Conservation (phyloP, 1,284 basidiomycete genomes). For the Sporisorium iseilematis-ciliati region DNA sequence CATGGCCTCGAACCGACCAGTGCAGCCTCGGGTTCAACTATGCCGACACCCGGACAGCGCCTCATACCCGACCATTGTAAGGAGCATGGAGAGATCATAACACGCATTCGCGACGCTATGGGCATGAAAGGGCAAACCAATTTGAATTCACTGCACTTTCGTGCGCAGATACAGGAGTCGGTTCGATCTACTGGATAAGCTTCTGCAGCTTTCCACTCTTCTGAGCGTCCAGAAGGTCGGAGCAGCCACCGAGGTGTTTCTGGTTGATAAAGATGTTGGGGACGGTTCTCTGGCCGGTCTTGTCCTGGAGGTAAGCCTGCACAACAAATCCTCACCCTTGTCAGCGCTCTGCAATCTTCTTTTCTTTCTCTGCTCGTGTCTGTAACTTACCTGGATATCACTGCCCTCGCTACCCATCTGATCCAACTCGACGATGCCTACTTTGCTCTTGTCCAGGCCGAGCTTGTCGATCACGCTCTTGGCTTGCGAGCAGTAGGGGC, state of each 20-base stretch:
- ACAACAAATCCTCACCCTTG: not conserved
- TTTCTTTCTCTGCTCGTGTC: not conserved
- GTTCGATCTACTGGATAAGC: conserved; percentile 42
- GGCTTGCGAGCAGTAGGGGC: conserved; percentile 68
- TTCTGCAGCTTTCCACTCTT: conserved; percentile 68
- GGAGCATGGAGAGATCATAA: too few relatives aligned
- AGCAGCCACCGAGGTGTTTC: conserved; percentile 70
- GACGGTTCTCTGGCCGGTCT: conserved; percentile 71
- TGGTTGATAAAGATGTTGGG: conserved; percentile 71
- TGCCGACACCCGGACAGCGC: too few relatives aligned
- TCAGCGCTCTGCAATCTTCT: conserved; percentile 7
- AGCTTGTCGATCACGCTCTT: conserved; percentile 68
- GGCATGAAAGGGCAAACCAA: too few relatives aligned
- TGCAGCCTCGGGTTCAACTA: too few relatives aligned
- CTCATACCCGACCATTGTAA: too few relatives aligned
- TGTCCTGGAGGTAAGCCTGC: conserved; percentile 69
- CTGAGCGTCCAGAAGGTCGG: conserved; percentile 61
- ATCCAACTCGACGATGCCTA: conserved; percentile 70
- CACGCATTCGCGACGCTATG: too few relatives aligned
- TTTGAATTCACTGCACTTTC: not conserved
- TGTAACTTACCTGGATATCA: conserved; percentile 62
- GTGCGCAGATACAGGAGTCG: not conserved
- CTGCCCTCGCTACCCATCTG: conserved; percentile 63
- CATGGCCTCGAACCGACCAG: too few relatives aligned
- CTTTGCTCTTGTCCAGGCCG: conserved; percentile 60